phyloP scores from a whole-genome alignment of 192 early-diverging fungal species.

The Coemansia sp. region DNA sequence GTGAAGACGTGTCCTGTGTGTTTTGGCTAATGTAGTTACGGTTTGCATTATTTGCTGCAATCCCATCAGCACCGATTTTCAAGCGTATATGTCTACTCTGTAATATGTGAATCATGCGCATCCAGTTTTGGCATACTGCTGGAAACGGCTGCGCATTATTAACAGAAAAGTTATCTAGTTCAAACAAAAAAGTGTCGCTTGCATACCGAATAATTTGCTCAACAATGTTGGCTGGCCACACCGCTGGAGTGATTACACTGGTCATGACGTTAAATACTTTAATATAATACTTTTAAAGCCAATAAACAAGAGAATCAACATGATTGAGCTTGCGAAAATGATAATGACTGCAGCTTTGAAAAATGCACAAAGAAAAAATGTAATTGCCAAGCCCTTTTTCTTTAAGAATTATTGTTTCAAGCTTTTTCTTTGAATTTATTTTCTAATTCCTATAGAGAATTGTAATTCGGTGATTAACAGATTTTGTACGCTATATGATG shows the following conservation, averaged over 20 bases:
- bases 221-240: constrained; percentile 1
- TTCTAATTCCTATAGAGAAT: too few relatives aligned
- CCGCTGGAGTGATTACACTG: background rate
- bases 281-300: background rate
- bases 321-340: too few relatives aligned
- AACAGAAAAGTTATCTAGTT: background rate
- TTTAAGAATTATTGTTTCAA: background rate
- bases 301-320: background rate
- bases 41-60: background rate
- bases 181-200: background rate
- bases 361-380: background rate
- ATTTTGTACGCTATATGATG: too few relatives aligned
- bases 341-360: background rate
- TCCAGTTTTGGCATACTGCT: constrained; percentile 8
- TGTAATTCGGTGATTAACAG: too few relatives aligned
- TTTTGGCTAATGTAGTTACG: background rate
- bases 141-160: background rate
- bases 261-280: background rate
- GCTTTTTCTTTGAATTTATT: background rate
- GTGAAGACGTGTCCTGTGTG: background rate
- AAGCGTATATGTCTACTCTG: background rate
- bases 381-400: constrained; percentile 1
- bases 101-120: background rate
- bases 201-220: constrained; percentile 3
- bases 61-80: background rate